Percentiles rank a stretch among this genome's conserved stretches.
phyloP scores from a whole-genome alignment of 768 basidiomycete species.

The Amanita fuliginea region DNA sequence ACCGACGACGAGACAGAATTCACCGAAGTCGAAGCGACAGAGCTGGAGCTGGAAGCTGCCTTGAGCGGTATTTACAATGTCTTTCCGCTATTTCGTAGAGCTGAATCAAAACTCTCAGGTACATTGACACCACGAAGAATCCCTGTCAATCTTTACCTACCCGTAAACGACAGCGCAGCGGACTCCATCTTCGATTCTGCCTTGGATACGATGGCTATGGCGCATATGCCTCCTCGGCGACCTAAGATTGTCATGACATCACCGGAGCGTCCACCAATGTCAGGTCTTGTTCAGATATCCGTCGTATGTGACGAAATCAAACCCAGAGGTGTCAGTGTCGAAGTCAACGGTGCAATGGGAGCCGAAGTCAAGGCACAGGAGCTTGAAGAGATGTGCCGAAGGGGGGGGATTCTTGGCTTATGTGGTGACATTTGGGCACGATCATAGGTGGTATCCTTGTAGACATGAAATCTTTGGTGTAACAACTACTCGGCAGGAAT shows the following conservation, averaged over 20 bases:
- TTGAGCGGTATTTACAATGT: slow-evolving; percentile 39
- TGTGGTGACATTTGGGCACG: slow-evolving; percentile 57
- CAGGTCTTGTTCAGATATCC: slow-evolving; percentile 54
- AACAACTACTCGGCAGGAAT: slow-evolving; percentile 70
- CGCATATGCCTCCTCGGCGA: slow-evolving; percentile 24
- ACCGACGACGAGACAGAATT: slow-evolving; percentile 6
- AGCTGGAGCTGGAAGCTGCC: slow-evolving; percentile 52
- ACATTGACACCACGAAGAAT: slow-evolving; percentile 46
- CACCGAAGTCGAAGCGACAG: slow-evolving; percentile 11
- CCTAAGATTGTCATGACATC: slow-evolving; percentile 55
- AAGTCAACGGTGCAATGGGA: slow-evolving; percentile 48
- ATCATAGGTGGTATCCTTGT: neutral
- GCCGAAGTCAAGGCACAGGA: slow-evolving; percentile 38
- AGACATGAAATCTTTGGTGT: slow-evolving; percentile 6
- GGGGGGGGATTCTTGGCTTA: slow-evolving; percentile 62
- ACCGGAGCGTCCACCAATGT: slow-evolving; percentile 53
- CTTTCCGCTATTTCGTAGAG: neutral
- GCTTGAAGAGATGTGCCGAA: slow-evolving; percentile 60
- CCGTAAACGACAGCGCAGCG: slow-evolving; percentile 23
- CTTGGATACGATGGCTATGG: slow-evolving; percentile 25
- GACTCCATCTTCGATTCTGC: slow-evolving; percentile 32
- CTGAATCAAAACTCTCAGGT: slow-evolving; percentile 23
- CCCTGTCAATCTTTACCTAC: slow-evolving; percentile 63
- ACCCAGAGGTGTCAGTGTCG: slow-evolving; percentile 44
- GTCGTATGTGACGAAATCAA: slow-evolving; percentile 49